Evolutionary conservation across 2,329 filamentous ascomycete species (phyloP), one percentile per base, ranked within the genome.

Genomic region (Alternaria sp.): DNA sequence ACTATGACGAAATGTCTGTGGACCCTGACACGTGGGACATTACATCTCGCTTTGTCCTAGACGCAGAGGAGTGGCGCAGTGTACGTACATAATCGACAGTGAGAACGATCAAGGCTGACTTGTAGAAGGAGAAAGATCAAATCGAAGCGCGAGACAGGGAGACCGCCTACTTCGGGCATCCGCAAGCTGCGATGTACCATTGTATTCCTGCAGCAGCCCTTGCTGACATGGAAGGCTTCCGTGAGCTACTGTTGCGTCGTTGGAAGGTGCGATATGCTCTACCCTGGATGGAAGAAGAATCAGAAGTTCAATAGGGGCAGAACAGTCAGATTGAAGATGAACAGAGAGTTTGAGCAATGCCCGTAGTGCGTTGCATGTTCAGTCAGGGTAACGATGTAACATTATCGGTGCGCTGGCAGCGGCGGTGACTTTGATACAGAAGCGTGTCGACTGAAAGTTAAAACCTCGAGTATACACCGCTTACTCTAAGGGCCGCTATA

Each of bases 361-460:
- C 5, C 15, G 47, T 19, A 23, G 8, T n/a, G n/a, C 12, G n/a
- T 51, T 21, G 19, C 5, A 13, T 36, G 8, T 32, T 23, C 17
- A 12, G 28, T 10, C 17, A 23, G 17, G 12, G 17, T n/a, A 10
- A 36, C 15, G 32, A 36, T 36, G 32, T n/a, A 36, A 36, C 32
- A 36, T 36, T n/a, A 36, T 36, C 32, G 32, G 32, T 51, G 28
- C 49, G 49, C 47, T 51, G 26, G 47, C 47, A 21, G 26, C 26
- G 26, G 26, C 11, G n/a, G 12, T 28, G 30, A 32, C 17, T 51
- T 21, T 51, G 47, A 21, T 15, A 25, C 47, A 28, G 26, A 11
- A 51, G 26, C 26, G 47, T 9, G 13, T 40, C 13, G 26, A 21
- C 1, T 51, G 47, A 13, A 51, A 13, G 1, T 19, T 9, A 32